Evolutionary conservation across 345 rosid genomes (phyloP).

Genomic region (Lepidium aucheri): DNA sequence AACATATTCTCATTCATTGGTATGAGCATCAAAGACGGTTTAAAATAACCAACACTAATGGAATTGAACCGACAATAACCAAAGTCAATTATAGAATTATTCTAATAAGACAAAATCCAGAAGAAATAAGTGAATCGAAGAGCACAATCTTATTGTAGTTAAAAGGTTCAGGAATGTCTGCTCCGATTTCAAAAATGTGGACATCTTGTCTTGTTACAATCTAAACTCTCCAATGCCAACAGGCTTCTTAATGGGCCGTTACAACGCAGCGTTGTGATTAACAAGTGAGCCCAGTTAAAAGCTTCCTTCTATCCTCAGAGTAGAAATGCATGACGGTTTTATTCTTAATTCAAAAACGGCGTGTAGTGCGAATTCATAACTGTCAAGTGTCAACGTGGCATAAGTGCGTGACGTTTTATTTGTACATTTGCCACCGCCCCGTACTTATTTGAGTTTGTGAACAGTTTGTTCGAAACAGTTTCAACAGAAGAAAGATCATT

Average conservation of each 20-base stretch:
- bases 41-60: no score
- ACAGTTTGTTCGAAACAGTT: not conserved
- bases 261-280: not conserved
- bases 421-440: no score
- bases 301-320: not conserved
- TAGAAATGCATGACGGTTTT: not conserved
- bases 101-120: no score
- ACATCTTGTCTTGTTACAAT: conserved; percentile 5
- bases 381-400: conserved; percentile 1
- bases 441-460: not conserved
- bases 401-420: not conserved
- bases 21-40: no score
- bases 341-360: not conserved
- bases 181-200: not conserved
- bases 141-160: not conserved
- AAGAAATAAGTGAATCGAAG: not conserved
- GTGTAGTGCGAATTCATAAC: not conserved
- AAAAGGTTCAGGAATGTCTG: conserved; percentile 1
- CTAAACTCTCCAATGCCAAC: not conserved
- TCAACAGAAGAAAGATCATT: not conserved
- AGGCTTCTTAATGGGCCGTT: not conserved
- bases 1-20: no score
- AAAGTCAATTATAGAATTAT: no score
- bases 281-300: not conserved
- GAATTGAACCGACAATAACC: no score